Percentiles rank a stretch among this genome's conserved stretches.
These are phyloP conservation scores for Debaryomycetaceae sp. DNA, from an alignment of 1,139 yeast species.

Conservation along the genomic window DNA sequence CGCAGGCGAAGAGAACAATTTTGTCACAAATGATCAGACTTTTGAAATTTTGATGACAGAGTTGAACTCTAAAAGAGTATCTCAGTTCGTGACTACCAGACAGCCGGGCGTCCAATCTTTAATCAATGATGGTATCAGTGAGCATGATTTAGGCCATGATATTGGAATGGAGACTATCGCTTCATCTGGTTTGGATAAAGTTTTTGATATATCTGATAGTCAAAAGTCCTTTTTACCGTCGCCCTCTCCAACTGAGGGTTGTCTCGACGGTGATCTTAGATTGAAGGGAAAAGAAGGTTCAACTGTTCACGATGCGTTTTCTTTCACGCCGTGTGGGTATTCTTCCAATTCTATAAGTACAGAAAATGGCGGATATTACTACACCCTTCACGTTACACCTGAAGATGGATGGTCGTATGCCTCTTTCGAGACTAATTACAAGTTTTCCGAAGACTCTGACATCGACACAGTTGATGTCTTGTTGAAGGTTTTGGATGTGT, in stretches of 20 bases:
- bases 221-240: constrained; percentile 33
- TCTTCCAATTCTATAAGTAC: constrained; percentile 78
- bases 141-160: constrained; percentile 74
- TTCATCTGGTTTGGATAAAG: constrained; percentile 54
- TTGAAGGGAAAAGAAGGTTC: constrained; percentile 11
- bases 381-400: constrained; percentile 92
- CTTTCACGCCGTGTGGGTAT: constrained; percentile 95
- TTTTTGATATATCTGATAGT: constrained; percentile 35
- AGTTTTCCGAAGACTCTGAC: constrained; percentile 34
- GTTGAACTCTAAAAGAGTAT: constrained; percentile 55
- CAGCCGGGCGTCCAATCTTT: constrained; percentile 46
- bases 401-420: constrained; percentile 95
- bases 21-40: constrained; percentile 56
- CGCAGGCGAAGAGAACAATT: constrained; percentile 37
- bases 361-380: constrained; percentile 58
- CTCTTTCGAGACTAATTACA: constrained; percentile 86
- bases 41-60: constrained; percentile 92
- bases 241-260: constrained; percentile 30
- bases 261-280: constrained; percentile 9
- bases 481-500: constrained; percentile 55
- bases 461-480: constrained; percentile 51
- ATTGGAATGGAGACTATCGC: constrained; percentile 67
- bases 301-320: constrained; percentile 76
- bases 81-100: constrained; percentile 58
- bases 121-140: constrained; percentile 35